These are phyloP conservation scores for Viridothelium virens DNA, from an alignment of 495 filamentous ascomycete genomes.

Conservation along the genomic window DNA sequence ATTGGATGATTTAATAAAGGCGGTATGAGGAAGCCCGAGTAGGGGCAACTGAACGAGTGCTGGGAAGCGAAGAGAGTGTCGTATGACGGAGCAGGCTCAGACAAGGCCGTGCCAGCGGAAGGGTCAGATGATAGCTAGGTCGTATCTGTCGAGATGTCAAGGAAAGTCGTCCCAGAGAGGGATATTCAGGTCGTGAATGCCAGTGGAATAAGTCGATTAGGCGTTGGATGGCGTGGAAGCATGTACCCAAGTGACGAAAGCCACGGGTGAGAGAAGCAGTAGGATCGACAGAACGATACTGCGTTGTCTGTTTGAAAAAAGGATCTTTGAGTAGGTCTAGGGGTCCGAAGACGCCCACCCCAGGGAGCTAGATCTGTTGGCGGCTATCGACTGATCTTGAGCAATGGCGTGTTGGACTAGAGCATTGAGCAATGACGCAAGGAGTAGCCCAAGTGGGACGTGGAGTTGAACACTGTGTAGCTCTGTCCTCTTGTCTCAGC, in stretches of 20 bases:
- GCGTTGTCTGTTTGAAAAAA: background rate
- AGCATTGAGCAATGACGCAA: constrained; percentile 9
- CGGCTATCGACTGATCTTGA: constrained; percentile 9
- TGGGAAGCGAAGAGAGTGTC: background rate
- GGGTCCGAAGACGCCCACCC: constrained; percentile 9
- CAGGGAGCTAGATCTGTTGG: background rate
- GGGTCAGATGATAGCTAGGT: background rate
- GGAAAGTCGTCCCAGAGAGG: constrained; percentile 1
- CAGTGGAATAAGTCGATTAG: background rate
- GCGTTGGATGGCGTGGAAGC: background rate
- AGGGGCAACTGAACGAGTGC: constrained; percentile 7
- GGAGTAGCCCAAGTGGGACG: constrained; percentile 7
- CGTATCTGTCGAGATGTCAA: background rate
- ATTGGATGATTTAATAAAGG: constrained; percentile 31
- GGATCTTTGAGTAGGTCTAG: constrained; percentile 6
- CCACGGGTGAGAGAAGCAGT: background rate
- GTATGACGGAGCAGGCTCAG: background rate
- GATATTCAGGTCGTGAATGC: background rate
- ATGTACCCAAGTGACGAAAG: background rate
- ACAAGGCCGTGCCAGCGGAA: background rate
- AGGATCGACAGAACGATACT: constrained; percentile 6
- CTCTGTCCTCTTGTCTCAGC: background rate
- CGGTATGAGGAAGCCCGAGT: constrained; percentile 22
- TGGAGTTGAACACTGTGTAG: background rate
- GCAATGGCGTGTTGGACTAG: constrained; percentile 2